A percentile compares a stretch with the other conserved stretches of the same genome.
Conservation (phyloP, 1,284 basidiomycete species). For the Coniferiporia weirii region DNA sequence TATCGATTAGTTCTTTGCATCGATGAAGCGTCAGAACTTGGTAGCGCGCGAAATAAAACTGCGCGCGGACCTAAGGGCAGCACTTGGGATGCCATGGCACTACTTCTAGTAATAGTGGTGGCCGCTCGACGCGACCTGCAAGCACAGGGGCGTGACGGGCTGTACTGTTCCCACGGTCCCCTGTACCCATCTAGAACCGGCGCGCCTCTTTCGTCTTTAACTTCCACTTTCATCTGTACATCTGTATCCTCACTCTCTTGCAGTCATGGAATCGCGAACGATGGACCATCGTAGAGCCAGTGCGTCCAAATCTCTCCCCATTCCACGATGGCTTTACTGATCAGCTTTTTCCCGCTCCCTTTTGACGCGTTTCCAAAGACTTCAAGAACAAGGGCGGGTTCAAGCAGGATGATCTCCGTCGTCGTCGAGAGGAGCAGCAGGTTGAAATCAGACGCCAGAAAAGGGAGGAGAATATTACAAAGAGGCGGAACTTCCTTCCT, state of each 20-base stretch:
- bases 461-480: constrained; percentile 94
- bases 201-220: constrained; percentile 2
- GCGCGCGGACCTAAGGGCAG: constrained; percentile 41
- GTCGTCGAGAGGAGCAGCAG: constrained; percentile 93
- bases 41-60: constrained; percentile 20
- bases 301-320: not conserved
- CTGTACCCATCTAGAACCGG: constrained; percentile 6
- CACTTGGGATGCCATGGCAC: constrained; percentile 49
- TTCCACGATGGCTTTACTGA: not conserved
- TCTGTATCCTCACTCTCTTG: not conserved
- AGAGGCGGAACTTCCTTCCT: constrained; percentile 88
- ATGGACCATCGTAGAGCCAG: constrained; percentile 20
- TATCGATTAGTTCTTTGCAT: constrained; percentile 79
- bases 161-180: constrained; percentile 3
- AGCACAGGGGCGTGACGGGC: not conserved
- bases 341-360: not conserved
- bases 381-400: constrained; percentile 80
- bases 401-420: constrained; percentile 84
- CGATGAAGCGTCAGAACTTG: constrained; percentile 1
- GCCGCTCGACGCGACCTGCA: not conserved
- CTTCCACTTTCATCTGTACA: constrained; percentile 1
- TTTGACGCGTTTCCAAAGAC: constrained; percentile 29
- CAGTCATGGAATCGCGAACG: constrained; percentile 15
- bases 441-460: constrained; percentile 97
- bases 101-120: too few relatives aligned